Percentiles rank a stretch among this genome's conserved stretches.
phyloP scores from a whole-genome alignment of 2,329 filamentous ascomycete species.

The Microdochium trichocladiopsis region DNA sequence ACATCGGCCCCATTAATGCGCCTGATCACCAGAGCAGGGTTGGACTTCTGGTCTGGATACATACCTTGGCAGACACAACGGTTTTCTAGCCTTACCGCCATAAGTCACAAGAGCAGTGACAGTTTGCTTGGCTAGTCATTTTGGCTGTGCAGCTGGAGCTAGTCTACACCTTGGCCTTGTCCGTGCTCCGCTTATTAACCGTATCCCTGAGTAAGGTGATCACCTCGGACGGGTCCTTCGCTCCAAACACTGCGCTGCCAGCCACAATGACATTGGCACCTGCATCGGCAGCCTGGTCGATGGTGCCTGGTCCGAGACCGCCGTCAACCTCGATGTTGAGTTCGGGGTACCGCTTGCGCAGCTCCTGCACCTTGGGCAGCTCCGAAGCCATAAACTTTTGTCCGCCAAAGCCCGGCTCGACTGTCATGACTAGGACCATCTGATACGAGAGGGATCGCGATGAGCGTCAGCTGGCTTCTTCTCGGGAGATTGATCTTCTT shows the following conservation, averaged over 20 bases:
- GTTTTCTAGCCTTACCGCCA: no score
- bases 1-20: no score
- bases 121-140: no score
- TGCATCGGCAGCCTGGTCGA: conserved; percentile 89
- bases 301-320: conserved; percentile 78
- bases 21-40: no score
- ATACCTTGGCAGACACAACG: no score
- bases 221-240: conserved; percentile 78
- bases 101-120: no score
- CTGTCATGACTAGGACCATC: conserved; percentile 99
- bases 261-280: conserved; percentile 98
- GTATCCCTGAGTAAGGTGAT: conserved; percentile 74
- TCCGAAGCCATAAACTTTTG: conserved; percentile 98
- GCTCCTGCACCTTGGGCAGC: conserved; percentile 83
- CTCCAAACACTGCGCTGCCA: conserved; percentile 91
- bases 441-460: no score
- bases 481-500: no score
- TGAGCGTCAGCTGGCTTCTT: no score
- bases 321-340: conserved; percentile 98
- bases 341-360: conserved; percentile 79
- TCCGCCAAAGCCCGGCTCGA: conserved; percentile 93
- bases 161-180: neutral
- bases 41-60: no score
- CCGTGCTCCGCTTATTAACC: conserved; percentile 52
- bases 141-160: no score